A percentile compares a stretch with the other conserved stretches of the same genome.
Evolutionary conservation across 2,329 filamentous ascomycete species (phyloP).

Genomic region (Ceratocystis eucalypticola): DNA sequence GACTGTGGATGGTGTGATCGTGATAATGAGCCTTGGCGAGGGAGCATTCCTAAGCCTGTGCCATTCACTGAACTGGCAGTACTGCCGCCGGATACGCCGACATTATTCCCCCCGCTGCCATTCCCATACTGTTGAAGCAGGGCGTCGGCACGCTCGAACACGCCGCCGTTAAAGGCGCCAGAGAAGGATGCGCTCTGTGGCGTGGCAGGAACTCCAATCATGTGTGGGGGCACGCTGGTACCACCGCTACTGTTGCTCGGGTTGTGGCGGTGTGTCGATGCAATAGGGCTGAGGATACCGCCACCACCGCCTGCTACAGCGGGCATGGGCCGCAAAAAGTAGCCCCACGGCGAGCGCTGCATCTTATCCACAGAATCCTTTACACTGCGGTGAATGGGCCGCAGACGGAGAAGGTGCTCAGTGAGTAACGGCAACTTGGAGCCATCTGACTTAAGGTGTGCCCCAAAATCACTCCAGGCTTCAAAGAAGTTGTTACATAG

Average conservation of each 20-base stretch:
- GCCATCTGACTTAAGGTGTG: slow-evolving; percentile 40
- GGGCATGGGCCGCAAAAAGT: slow-evolving; percentile 28
- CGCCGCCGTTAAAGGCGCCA: slow-evolving; percentile 40
- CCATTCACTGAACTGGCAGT: neutral
- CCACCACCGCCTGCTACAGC: slow-evolving; percentile 10
- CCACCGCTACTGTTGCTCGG: slow-evolving; percentile 6
- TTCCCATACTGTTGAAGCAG: slow-evolving; percentile 42
- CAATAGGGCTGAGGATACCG: slow-evolving; percentile 18
- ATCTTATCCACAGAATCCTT: slow-evolving; percentile 69
- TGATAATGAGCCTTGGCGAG: slow-evolving; percentile 32
- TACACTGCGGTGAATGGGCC: slow-evolving; percentile 68
- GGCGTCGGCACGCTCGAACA: slow-evolving; percentile 47
- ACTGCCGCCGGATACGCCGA: neutral
- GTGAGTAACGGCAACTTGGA: slow-evolving; percentile 41
- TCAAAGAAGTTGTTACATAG: slow-evolving; percentile 63
- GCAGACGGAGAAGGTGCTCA: slow-evolving; percentile 60
- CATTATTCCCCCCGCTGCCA: slow-evolving; percentile 28
- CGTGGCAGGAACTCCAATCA: slow-evolving; percentile 65
- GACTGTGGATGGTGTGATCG: slow-evolving; percentile 19
- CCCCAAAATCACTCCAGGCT: slow-evolving; percentile 54
- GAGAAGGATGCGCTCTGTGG: slow-evolving; percentile 46
- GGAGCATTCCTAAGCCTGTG: slow-evolving; percentile 36
- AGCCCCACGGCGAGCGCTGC: slow-evolving; percentile 43
- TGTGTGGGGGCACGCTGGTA: slow-evolving; percentile 9
- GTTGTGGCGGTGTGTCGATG: slow-evolving; percentile 15